phyloP scores from a whole-genome alignment of 192 early-diverging fungal species.

The Obelidium mucronatum region DNA sequence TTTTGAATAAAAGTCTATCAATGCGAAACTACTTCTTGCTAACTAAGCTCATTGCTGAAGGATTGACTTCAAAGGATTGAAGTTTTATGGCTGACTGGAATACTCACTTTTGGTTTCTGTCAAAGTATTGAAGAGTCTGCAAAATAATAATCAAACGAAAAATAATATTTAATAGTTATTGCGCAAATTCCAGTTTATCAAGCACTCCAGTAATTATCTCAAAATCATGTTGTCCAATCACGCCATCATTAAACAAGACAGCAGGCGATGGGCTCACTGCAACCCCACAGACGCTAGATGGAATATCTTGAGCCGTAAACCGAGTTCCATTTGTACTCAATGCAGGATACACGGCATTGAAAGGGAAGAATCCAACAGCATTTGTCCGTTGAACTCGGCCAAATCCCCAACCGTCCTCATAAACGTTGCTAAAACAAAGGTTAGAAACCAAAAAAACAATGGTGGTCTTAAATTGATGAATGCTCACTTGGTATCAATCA shows the following conservation, averaged over 20 bases:
- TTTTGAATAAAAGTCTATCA: too few relatives aligned
- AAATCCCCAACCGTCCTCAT: slow-evolving; percentile 40
- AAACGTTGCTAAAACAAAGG: slow-evolving; percentile 25
- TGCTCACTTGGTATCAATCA: slow-evolving; percentile 30
- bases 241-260: slow-evolving; percentile 5
- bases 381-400: slow-evolving; percentile 20
- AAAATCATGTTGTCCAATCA: slow-evolving; percentile 7
- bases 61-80: neutral
- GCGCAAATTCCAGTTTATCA: neutral
- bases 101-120: neutral
- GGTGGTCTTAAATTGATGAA: too few relatives aligned
- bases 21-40: too few relatives aligned
- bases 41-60: too few relatives aligned
- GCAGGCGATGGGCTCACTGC: slow-evolving; percentile 15
- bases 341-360: slow-evolving; percentile 35
- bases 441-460: neutral
- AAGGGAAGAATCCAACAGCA: slow-evolving; percentile 35
- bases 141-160: too few relatives aligned
- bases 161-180: neutral
- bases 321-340: neutral
- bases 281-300: slow-evolving; percentile 1
- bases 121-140: too few relatives aligned
- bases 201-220: neutral
- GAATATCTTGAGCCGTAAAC: neutral
- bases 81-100: neutral